These are phyloP conservation scores for Bipolaris oryzae DNA, from an alignment of 2,329 filamentous ascomycete genomes.

Conservation along the genomic window DNA sequence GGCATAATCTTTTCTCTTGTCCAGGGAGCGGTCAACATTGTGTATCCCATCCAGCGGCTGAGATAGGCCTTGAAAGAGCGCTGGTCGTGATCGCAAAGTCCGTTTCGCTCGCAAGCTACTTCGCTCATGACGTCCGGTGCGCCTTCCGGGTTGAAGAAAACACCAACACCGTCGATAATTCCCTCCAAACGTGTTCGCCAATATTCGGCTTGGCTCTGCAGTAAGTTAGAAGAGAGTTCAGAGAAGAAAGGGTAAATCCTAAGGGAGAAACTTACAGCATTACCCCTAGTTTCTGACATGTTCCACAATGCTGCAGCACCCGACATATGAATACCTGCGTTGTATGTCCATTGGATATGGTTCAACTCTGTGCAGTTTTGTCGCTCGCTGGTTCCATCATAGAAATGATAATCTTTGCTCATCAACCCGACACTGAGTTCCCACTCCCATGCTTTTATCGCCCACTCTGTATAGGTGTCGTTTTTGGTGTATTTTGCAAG, in stretches of 20 bases:
- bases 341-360: constrained; percentile 55
- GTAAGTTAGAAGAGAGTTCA: constrained; percentile 16
- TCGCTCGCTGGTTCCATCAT: constrained; percentile 52
- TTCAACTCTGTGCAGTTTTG: constrained; percentile 52
- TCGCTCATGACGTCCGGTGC: constrained; percentile 52
- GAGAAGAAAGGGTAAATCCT: no score
- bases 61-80: constrained; percentile 54
- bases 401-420: constrained; percentile 52
- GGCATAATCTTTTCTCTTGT: constrained; percentile 53
- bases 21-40: constrained; percentile 46
- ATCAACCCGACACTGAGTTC: constrained; percentile 56
- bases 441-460: constrained; percentile 65
- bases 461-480: constrained; percentile 61
- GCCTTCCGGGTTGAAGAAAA: constrained; percentile 56
- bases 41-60: constrained; percentile 49
- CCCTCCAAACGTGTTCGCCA: constrained; percentile 35
- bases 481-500: constrained; percentile 71
- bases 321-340: constrained; percentile 52
- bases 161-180: constrained; percentile 44
- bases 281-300: constrained; percentile 47
- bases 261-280: constrained; percentile 11
- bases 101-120: constrained; percentile 52
- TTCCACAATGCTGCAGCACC: constrained; percentile 56
- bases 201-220: constrained; percentile 20
- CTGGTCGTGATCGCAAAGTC: constrained; percentile 55